Base-by-base conservation (phyloP, 2,329 filamentous ascomycete species). In the Arthrinium puccinioides region DNA sequence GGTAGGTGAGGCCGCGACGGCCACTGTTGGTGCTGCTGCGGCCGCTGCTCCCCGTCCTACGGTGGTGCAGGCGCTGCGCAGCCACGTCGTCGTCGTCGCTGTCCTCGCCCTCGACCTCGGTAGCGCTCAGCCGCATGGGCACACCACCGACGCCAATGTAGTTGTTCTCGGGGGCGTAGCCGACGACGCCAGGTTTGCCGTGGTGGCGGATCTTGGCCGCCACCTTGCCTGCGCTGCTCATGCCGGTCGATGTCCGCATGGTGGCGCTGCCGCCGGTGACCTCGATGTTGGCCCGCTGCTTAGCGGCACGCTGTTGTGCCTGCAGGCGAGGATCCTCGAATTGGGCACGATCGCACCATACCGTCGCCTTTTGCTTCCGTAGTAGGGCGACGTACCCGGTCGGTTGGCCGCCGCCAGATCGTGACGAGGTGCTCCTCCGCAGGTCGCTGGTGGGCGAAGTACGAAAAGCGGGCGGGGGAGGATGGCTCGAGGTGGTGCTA, bases 271-370 rank as follows among this genome's bases (percentile, higher is more conserved):
- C 73, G 35, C 82, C 85, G 33, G 82, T 79, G 7, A 97, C 82
- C 63, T 96, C 88, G 51, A 84, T 79, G 39, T 82, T 82, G 10
- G 92, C 92, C 33, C 88, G 75, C 66, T 86, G 80, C 68, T 92
- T 94, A 41, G 89, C 92, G 25, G 85, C 84, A 40, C 85, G 78
- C 59, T 94, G 88, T 53, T 89, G 84, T 20, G 87, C 88, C 4
- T 83, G 67, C 40, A 92, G 67, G 35, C 87, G 76, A 1, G 90
- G 87, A 57, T 98, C 92, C 61, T 97, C 88, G 44, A 86, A 81
- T 59, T 98, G 92, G 9, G 90, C 77, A 37, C 89, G 83, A 57
- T 97, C 92, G 66, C 89, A 96, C 92, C 92, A 98, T 5, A 98
- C 92, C 0, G 92, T 98, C 21, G 88, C 92, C 60, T 97, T 97